A percentile compares a stretch with the other conserved stretches of the same genome.
phyloP scores from a whole-genome alignment of 345 rosid species.

The Abelmoschus esculentus region DNA sequence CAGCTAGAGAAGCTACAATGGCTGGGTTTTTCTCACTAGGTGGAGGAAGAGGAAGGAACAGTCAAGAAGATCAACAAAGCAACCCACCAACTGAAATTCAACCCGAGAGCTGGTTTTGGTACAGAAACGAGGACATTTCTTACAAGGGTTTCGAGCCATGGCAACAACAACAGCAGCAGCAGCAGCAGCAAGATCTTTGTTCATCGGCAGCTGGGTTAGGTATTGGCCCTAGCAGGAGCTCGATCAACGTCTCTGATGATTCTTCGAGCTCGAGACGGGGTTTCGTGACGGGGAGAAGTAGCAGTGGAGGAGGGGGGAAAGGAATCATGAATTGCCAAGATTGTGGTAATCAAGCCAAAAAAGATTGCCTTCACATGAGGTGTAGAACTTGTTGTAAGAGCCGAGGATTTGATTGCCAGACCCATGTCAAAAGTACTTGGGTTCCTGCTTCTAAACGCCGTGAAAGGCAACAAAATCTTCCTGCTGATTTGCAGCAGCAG shows the following conservation, averaged over 20 bases:
- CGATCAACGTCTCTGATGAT: constrained; percentile 47
- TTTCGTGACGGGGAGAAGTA: not conserved
- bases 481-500: constrained; percentile 21
- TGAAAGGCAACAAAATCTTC: constrained; percentile 43
- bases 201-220: constrained; percentile 41
- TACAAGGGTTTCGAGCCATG: constrained; percentile 46
- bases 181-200: constrained; percentile 51
- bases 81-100: constrained; percentile 28
- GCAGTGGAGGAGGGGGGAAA: constrained; percentile 16
- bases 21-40: constrained; percentile 64
- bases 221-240: constrained; percentile 36
- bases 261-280: constrained; percentile 35
- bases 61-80: constrained; percentile 31
- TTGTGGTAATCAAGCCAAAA: constrained; percentile 87
- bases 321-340: constrained; percentile 58
- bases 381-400: constrained; percentile 84
- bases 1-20: constrained; percentile 35
- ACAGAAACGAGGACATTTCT: constrained; percentile 34
- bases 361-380: constrained; percentile 73
- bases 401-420: constrained; percentile 70
- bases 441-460: constrained; percentile 74
- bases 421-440: constrained; percentile 86
- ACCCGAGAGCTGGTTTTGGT: constrained; percentile 50
- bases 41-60: constrained; percentile 18
- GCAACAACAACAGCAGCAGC: constrained; percentile 21